These are phyloP conservation scores for Globisporangium middletonii DNA, from an alignment of 352 stramenopile species.

Conservation along the genomic window DNA sequence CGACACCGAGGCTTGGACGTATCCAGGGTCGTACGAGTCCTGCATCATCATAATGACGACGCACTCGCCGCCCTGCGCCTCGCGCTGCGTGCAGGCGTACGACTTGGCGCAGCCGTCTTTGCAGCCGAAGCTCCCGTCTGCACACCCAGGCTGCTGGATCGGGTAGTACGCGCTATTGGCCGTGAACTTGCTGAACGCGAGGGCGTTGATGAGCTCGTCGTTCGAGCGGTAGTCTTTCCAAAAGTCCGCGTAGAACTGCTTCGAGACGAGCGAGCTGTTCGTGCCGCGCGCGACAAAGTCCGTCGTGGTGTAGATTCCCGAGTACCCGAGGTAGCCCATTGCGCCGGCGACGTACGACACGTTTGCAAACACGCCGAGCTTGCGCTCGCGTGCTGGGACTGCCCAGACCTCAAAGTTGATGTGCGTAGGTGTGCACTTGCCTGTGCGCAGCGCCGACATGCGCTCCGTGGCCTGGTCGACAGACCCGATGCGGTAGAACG, in stretches of 20 bases:
- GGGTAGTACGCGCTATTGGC: conserved; percentile 27
- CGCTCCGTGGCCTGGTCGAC: conserved; percentile 15
- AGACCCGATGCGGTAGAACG: conserved; percentile 10
- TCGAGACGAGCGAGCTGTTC: conserved; percentile 8
- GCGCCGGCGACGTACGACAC: conserved; percentile 31
- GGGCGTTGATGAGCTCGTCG: conserved; percentile 26
- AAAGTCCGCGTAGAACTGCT: conserved; percentile 31
- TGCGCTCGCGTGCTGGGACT: conserved; percentile 20
- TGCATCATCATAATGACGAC: conserved; percentile 47
- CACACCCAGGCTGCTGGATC: conserved; percentile 18
- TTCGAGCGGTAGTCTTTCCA: conserved; percentile 45
- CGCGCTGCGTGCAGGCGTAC: conserved; percentile 32
- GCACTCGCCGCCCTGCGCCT: conserved; percentile 25
- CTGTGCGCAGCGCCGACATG: conserved; percentile 25
- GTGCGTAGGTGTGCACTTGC: conserved; percentile 45
- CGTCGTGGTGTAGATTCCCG: conserved; percentile 41
- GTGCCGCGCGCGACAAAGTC: conserved; percentile 24
- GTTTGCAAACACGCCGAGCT: conserved; percentile 38
- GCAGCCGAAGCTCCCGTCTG: conserved; percentile 35
- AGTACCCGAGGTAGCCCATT: conserved; percentile 33
- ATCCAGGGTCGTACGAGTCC: conserved; percentile 34
- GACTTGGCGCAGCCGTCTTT: conserved; percentile 36
- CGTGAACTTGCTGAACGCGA: conserved; percentile 20
- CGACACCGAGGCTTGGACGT: conserved; percentile 32
- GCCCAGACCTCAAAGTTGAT: conserved; percentile 53